These are phyloP conservation scores for Didymella lethalis DNA, from an alignment of 2,329 filamentous ascomycete genomes.

Conservation along the genomic window DNA sequence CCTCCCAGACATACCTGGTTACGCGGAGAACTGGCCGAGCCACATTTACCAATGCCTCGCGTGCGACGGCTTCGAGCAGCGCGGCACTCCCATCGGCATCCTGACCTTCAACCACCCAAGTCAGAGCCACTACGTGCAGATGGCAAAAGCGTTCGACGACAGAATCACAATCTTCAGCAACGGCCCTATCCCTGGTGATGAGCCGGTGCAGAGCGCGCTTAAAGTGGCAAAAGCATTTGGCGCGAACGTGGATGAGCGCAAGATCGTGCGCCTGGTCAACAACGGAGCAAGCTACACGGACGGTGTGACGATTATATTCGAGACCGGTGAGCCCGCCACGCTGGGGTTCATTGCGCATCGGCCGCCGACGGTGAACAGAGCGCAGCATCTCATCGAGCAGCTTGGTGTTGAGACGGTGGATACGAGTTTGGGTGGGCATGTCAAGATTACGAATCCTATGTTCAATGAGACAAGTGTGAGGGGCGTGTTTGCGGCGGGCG, in stretches of 20 bases:
- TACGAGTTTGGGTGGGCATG: slow-evolving; percentile 52
- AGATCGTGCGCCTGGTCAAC: slow-evolving; percentile 36
- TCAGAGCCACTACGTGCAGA: slow-evolving; percentile 35
- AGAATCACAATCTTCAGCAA: slow-evolving; percentile 42
- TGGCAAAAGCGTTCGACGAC: slow-evolving; percentile 38
- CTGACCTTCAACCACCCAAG: slow-evolving; percentile 34
- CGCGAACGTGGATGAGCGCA: slow-evolving; percentile 37
- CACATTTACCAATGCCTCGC: slow-evolving; percentile 65
- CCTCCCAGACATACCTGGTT: slow-evolving; percentile 61
- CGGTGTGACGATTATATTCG: slow-evolving; percentile 43
- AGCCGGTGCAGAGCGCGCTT: slow-evolving; percentile 31
- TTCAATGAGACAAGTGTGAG: slow-evolving; percentile 60
- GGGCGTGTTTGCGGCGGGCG: slow-evolving; percentile 64
- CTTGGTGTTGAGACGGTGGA: slow-evolving; percentile 50
- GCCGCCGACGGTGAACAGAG: slow-evolving; percentile 41
- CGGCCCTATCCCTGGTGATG: slow-evolving; percentile 23
- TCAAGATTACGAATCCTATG: slow-evolving; percentile 52
- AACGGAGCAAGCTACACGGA: slow-evolving; percentile 37
- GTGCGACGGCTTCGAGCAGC: slow-evolving; percentile 68
- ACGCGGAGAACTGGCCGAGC: slow-evolving; percentile 61
- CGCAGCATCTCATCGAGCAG: slow-evolving; percentile 43
- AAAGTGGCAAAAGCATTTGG: slow-evolving; percentile 32
- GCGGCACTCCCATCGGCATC: slow-evolving; percentile 50
- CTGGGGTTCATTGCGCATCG: slow-evolving; percentile 41
- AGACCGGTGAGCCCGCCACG: slow-evolving; percentile 33